A percentile compares a stretch with the other conserved stretches of the same genome.
Evolutionary conservation across 306 rosid species (phyloP).

Genomic region (Alnus rubra): DNA sequence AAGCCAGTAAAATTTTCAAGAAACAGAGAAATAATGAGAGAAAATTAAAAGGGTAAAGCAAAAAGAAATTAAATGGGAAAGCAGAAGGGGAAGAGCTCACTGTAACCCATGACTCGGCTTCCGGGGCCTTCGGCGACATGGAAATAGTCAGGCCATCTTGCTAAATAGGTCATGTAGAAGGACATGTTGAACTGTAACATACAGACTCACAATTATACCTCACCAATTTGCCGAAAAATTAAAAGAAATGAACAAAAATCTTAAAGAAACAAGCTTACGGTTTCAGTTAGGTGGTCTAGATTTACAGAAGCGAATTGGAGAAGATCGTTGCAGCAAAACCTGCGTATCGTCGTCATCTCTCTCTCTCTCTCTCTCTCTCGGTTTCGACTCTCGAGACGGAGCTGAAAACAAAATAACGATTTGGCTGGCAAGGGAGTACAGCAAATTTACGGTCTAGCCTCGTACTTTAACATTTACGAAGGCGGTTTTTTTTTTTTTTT

Average conservation of each 20-base stretch:
- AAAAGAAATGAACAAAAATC: not conserved
- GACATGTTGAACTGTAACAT: slow-evolving; percentile 87
- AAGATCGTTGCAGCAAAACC: slow-evolving; percentile 95
- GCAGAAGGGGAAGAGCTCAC: slow-evolving; percentile 43
- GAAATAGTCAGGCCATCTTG: slow-evolving; percentile 98
- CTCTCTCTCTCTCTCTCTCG: not conserved
- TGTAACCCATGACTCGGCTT: slow-evolving; percentile 87
- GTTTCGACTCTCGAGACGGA: too few species aligned
- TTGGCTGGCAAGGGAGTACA: not conserved
- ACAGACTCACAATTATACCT: not conserved
- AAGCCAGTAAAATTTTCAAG: not conserved
- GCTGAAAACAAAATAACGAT: not conserved
- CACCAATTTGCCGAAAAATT: too few species aligned
- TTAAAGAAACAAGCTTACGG: slow-evolving; percentile 42
- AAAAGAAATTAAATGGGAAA: not conserved
- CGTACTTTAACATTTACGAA: too few species aligned
- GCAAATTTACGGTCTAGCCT: too few species aligned
- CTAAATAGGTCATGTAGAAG: slow-evolving; percentile 94
- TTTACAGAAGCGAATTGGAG: slow-evolving; percentile 87
- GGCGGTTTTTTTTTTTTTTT: too few species aligned
- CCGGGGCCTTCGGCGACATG: slow-evolving; percentile 90
- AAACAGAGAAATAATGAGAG: not conserved
- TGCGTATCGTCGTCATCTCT: slow-evolving; percentile 85
- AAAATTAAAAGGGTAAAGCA: not conserved
- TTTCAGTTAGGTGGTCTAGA: slow-evolving; percentile 96